Percentiles rank a stretch among this genome's conserved stretches.
phyloP scores from a whole-genome alignment of 768 basidiomycete genomes.

The Podaxis sp. region DNA sequence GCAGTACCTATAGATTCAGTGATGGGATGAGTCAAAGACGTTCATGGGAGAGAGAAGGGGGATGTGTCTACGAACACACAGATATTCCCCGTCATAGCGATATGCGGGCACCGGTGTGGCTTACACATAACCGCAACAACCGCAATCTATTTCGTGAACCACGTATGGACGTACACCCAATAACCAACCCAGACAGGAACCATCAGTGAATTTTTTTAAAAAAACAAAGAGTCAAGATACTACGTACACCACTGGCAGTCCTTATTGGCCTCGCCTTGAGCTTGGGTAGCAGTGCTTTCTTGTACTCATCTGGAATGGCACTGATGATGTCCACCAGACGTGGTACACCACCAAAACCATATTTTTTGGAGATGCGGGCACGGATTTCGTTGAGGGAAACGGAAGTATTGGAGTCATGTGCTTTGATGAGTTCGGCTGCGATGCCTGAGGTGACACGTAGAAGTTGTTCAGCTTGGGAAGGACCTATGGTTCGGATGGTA shows the following conservation, averaged over 20 bases:
- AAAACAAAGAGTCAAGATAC: not conserved
- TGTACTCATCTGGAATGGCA: conserved; percentile 97
- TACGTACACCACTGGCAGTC: conserved; percentile 89
- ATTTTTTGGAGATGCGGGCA: conserved; percentile 86
- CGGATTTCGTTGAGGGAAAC: conserved; percentile 89
- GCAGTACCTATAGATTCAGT: conserved; percentile 63
- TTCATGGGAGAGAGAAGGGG: not conserved
- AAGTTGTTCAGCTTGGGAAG: conserved; percentile 86
- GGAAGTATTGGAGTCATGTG: conserved; percentile 70
- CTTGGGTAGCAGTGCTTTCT: conserved; percentile 85
- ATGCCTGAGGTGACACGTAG: conserved; percentile 92
- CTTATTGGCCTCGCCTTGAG: conserved; percentile 91
- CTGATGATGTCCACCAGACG: conserved; percentile 96
- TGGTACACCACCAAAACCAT: conserved; percentile 81
- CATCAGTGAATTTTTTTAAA: not conserved
- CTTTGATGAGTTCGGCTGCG: conserved; percentile 88
- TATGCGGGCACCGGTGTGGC: conserved; percentile 98
- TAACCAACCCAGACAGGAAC: no score
- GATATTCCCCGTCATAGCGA: conserved; percentile 99
- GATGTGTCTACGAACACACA: conserved; percentile 69
- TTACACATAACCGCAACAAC: conserved; percentile 99
- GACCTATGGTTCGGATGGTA: conserved; percentile 33
- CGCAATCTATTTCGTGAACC: conserved; percentile 60
- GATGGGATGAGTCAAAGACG: not conserved
- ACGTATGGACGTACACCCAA: no score